Percentiles rank a stretch among this genome's conserved stretches.
Evolutionary conservation across 768 basidiomycete genomes (phyloP).

Genomic region (Rickenella mellea): DNA sequence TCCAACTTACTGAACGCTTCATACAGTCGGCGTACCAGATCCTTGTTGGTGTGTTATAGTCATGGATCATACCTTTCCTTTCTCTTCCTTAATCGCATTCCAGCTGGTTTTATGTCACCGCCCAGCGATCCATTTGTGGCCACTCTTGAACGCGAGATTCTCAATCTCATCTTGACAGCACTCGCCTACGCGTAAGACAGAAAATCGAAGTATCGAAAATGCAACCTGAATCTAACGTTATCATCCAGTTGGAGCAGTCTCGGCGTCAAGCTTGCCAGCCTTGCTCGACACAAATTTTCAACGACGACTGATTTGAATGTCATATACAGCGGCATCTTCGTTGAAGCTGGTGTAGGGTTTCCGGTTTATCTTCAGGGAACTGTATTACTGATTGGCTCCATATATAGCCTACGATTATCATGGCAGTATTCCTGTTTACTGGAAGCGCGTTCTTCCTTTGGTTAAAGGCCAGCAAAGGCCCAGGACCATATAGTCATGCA

Average conservation of each 20-base stretch:
- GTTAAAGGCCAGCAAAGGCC: slow-evolving; percentile 48
- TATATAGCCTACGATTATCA: slow-evolving; percentile 45
- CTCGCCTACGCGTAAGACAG: slow-evolving; percentile 51
- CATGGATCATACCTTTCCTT: not conserved
- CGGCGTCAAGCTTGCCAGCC: slow-evolving; percentile 50
- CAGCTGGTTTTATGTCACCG: slow-evolving; percentile 58
- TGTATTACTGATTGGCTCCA: slow-evolving; percentile 12
- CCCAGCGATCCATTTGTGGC: slow-evolving; percentile 60
- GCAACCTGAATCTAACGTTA: not conserved
- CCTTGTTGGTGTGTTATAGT: slow-evolving; percentile 39
- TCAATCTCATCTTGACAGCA: slow-evolving; percentile 39
- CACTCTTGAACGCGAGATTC: slow-evolving; percentile 55
- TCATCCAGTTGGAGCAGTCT: slow-evolving; percentile 54
- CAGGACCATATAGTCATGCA: slow-evolving; percentile 55
- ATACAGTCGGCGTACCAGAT: slow-evolving; percentile 55
- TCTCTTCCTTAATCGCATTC: not conserved
- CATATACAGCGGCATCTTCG: slow-evolving; percentile 41
- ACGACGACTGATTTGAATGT: slow-evolving; percentile 26
- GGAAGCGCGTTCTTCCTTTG: slow-evolving; percentile 50
- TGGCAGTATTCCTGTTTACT: slow-evolving; percentile 53
- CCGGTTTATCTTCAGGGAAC: slow-evolving; percentile 10
- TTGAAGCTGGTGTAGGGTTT: slow-evolving; percentile 36
- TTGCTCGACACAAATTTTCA: slow-evolving; percentile 38
- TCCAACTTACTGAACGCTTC: not conserved
- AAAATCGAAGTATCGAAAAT: not conserved